Conservation (phyloP, 2,329 filamentous ascomycete species). For the Rutstroemia sp. region DNA sequence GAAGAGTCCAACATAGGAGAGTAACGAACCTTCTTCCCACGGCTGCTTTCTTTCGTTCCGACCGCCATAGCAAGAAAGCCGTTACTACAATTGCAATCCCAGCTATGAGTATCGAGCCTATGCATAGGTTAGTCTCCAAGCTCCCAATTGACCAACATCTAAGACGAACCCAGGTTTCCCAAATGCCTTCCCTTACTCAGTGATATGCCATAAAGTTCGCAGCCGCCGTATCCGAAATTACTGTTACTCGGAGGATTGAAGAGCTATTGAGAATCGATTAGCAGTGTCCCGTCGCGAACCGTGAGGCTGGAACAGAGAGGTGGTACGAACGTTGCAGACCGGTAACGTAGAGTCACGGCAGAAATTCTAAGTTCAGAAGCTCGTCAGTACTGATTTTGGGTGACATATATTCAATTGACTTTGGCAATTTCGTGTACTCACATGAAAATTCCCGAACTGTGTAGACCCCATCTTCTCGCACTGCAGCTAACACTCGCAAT, state of each 20-base stretch:
- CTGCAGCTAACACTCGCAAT: background rate
- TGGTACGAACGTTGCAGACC: slow-evolving; percentile 68
- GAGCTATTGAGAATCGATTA: slow-evolving; percentile 43
- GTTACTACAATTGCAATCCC: slow-evolving; percentile 67
- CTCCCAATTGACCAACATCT: background rate
- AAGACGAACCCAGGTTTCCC: slow-evolving; percentile 69
- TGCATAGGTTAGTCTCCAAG: slow-evolving; percentile 25
- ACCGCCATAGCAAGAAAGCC: slow-evolving; percentile 64
- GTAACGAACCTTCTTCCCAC: slow-evolving; percentile 75
- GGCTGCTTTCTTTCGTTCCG: slow-evolving; percentile 85
- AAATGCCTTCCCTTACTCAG: slow-evolving; percentile 59
- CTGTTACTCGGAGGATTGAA: slow-evolving; percentile 39
- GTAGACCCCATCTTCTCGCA: slow-evolving; percentile 22
- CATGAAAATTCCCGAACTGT: slow-evolving; percentile 52
- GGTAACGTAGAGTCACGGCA: slow-evolving; percentile 79
- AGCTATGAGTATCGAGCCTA: slow-evolving; percentile 81
- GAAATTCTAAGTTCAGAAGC: slow-evolving; percentile 51
- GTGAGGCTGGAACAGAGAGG: background rate
- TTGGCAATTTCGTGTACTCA: slow-evolving; percentile 24
- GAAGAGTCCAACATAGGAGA: background rate
- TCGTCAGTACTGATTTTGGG: slow-evolving; percentile 11
- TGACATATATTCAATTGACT: slow-evolving; percentile 5
- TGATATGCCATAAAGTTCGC: slow-evolving; percentile 66
- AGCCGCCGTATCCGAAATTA: slow-evolving; percentile 46
- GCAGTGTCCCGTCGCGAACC: slow-evolving; percentile 6